Percentiles rank a stretch among this genome's conserved stretches.
These are phyloP conservation scores for Cyclanthera cordifolia DNA, from an alignment of 306 rosid species.

Conservation along the genomic window DNA sequence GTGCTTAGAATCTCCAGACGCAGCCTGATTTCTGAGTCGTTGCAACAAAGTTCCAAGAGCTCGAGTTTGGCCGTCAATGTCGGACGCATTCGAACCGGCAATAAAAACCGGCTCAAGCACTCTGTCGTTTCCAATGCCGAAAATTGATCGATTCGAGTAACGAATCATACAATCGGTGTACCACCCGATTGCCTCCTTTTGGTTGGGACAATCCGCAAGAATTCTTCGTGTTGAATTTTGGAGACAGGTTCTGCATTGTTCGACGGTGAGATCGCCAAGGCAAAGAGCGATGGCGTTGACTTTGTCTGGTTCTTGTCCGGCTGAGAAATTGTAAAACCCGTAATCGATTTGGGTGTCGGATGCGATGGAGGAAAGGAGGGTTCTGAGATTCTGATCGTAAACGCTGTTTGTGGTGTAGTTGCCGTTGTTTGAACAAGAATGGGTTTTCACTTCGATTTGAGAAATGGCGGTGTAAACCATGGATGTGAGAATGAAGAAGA, in stretches of 20 bases:
- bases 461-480: no score
- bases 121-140: background rate
- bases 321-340: background rate
- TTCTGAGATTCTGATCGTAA: background rate
- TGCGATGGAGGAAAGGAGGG: background rate
- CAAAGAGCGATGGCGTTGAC: conserved; percentile 9
- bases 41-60: background rate
- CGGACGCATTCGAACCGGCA: background rate
- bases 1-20: background rate
- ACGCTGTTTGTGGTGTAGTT: background rate
- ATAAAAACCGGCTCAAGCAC: fast-evolving
- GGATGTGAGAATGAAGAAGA: no score
- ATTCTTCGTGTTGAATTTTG: background rate
- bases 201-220: conserved; percentile 5
- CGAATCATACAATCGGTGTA: conserved; percentile 16
- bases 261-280: background rate
- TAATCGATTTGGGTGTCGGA: no score
- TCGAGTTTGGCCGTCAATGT: background rate
- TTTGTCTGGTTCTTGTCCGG: background rate
- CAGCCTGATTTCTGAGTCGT: conserved; percentile 2
- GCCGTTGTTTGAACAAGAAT: no score
- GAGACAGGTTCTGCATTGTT: background rate
- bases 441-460: background rate
- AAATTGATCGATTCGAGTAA: conserved; percentile 12
- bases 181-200: conserved; percentile 23